Evolutionary conservation across 306 rosid genomes (phyloP).

Genomic region (Prunus kanzakura): DNA sequence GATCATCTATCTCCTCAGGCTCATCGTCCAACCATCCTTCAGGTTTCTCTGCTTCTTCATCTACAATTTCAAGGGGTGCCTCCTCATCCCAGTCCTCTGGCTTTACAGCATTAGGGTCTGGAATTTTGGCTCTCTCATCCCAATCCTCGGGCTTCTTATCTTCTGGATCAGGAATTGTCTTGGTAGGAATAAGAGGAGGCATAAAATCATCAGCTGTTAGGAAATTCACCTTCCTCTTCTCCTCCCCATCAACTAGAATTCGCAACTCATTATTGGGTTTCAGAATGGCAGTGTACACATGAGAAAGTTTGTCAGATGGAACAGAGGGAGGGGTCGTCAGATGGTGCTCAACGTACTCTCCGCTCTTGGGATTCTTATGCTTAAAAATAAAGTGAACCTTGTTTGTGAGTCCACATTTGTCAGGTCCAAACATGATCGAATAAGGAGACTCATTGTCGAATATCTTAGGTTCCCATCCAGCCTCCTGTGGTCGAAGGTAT

Average conservation of each 20-base stretch:
- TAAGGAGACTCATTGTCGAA: slow-evolving; percentile 82
- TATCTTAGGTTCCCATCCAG: slow-evolving; percentile 80
- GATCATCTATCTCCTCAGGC: slow-evolving; percentile 92
- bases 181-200: slow-evolving; percentile 76
- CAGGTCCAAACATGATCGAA: slow-evolving; percentile 95
- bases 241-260: slow-evolving; percentile 49
- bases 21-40: slow-evolving; percentile 98
- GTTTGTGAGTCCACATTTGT: slow-evolving; percentile 91
- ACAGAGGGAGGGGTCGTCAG: slow-evolving; percentile 84
- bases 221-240: slow-evolving; percentile 51
- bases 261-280: slow-evolving; percentile 41
- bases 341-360: slow-evolving; percentile 85
- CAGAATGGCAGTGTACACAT: slow-evolving; percentile 82
- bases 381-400: slow-evolving; percentile 94
- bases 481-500: slow-evolving; percentile 83
- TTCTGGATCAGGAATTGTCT: slow-evolving; percentile 94
- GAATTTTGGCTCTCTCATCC: slow-evolving; percentile 91
- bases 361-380: slow-evolving; percentile 91
- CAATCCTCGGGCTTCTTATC: slow-evolving; percentile 97
- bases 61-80: slow-evolving; percentile 84
- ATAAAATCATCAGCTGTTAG: slow-evolving; percentile 85
- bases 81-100: slow-evolving; percentile 99
- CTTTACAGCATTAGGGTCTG: slow-evolving; percentile 78
- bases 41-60: slow-evolving; percentile 92
- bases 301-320: slow-evolving; percentile 82